phyloP scores from a whole-genome alignment of 1,284 basidiomycete genomes.

The Ceratobasidium sp. region DNA sequence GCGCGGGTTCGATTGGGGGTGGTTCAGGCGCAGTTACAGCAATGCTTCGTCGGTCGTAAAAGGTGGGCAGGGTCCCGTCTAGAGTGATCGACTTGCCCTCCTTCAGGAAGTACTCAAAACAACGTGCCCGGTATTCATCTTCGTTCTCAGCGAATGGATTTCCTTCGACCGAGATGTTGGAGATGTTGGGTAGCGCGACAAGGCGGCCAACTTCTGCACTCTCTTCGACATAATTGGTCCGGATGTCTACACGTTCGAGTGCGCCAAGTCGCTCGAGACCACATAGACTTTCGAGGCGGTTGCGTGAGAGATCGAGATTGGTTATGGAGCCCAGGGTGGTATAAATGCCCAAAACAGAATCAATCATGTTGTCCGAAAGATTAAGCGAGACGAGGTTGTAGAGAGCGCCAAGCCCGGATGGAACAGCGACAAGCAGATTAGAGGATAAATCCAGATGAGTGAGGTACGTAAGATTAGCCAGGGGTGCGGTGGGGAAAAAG shows the following conservation, averaged over 20 bases:
- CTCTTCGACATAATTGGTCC: constrained; percentile 85
- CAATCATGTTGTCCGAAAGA: constrained; percentile 95
- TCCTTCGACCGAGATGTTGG: constrained; percentile 81
- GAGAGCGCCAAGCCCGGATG: constrained; percentile 78
- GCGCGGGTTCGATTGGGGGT: constrained; percentile 49
- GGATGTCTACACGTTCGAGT: constrained; percentile 88
- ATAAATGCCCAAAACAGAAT: constrained; percentile 91
- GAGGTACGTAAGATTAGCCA: constrained; percentile 79
- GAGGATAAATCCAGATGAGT: constrained; percentile 91
- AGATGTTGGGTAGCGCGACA: constrained; percentile 80
- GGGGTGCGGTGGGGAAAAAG: constrained; percentile 79
- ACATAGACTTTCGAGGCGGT: constrained; percentile 92
- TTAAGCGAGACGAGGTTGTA: constrained; percentile 88
- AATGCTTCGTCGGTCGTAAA: constrained; percentile 78
- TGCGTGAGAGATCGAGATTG: constrained; percentile 81
- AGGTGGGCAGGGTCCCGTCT: constrained; percentile 80
- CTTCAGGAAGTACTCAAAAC: constrained; percentile 85
- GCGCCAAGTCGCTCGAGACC: constrained; percentile 89
- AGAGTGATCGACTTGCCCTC: constrained; percentile 80
- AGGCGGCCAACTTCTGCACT: constrained; percentile 88
- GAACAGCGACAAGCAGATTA: constrained; percentile 89
- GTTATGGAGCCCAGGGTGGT: constrained; percentile 82
- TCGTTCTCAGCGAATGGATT: constrained; percentile 83
- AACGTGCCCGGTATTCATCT: constrained; percentile 78
- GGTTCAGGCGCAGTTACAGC: constrained; percentile 49